Evolutionary conservation across 305 asterid genomes (phyloP), one percentile per base, ranked within the genome.

Genomic region (Fraxinus baroniana): DNA sequence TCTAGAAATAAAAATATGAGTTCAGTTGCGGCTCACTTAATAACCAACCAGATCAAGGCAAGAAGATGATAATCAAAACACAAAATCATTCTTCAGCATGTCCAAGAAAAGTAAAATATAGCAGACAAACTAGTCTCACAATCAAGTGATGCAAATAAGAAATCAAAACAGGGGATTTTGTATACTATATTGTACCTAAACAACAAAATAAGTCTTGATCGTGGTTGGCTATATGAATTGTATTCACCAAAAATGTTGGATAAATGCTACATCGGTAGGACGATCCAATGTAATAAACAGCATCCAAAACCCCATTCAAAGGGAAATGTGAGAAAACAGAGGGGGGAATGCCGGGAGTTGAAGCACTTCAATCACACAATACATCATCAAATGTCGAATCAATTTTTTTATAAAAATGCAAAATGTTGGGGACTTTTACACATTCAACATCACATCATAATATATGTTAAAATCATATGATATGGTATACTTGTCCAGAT

Each of bases 1-100:
- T 96, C 98, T 95, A 85, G 44, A 86, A 85, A 84, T 66, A n/a
- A 9, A 64, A 79, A 55, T 46, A 26, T 79, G 75, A 82, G 35
- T 82, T 87, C 85, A 91, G 85, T 78, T n/a, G 9, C 39, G 0
- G 74, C 24, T 70, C n/a, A 49, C 24, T 70, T 33, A 26, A 28
- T 44, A 44, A 46, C 35, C 41, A 26, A 52, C 35, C 20, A 33
- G 72, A 75, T 78, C 39, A 28, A 80, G 64, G 57, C 30, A 44
- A 74, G 6, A 8, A 57, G 28, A 55, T n/a, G 77, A 83, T n/a
- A 80, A 80, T 66, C 5, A n/a, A 52, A n/a, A 30, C n/a, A 81
- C 17, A 44, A 13, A 24, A 68, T 39, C 44, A 15, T 13, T 20
- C 41, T 70, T 70, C 44, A 70, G 76, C 36, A 32, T 71, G 4